Percentiles rank a stretch among this genome's conserved stretches.
Conservation (phyloP, 371 early-diverging fungal species). For the Mucor lusitanicus region DNA sequence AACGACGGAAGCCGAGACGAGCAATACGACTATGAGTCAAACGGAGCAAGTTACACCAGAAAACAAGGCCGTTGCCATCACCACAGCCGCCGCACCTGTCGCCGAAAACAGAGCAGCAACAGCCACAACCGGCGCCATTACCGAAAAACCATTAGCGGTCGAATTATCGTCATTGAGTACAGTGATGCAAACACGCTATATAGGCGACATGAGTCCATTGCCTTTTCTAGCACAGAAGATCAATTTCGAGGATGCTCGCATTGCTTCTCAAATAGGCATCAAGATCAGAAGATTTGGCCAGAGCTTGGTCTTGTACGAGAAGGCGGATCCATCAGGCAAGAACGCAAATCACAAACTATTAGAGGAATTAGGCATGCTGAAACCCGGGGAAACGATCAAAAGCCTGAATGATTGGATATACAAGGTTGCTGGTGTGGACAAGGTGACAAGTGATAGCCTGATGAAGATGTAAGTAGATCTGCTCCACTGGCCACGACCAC, state of each 20-base stretch:
- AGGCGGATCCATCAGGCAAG: conserved; percentile 17
- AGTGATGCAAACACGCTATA: conserved; percentile 29
- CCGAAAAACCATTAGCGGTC: conserved; percentile 6
- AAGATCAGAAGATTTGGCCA: conserved; percentile 42
- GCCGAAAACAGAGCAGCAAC: neutral
- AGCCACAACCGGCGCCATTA: neutral
- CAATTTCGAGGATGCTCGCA: conserved; percentile 37
- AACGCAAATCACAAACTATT: conserved; percentile 19
- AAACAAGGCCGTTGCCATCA: neutral
- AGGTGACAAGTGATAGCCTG: conserved; percentile 41
- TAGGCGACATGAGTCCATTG: conserved; percentile 43
- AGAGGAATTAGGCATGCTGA: conserved; percentile 29
- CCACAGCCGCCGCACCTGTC: neutral
- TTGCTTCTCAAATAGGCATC: conserved; percentile 28
- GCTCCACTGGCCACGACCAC: neutral
- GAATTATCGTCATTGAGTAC: conserved; percentile 28
- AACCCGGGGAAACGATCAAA: conserved; percentile 42
- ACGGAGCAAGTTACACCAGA: neutral
- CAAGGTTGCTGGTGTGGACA: conserved; percentile 40
- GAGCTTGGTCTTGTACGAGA: conserved; percentile 34
- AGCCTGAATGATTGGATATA: conserved; percentile 46
- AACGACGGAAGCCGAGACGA: neutral
- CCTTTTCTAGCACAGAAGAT: conserved; percentile 44
- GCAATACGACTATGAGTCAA: conserved; percentile 3
- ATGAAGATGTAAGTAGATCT: conserved; percentile 42